These are phyloP conservation scores for Tricholoma saponaceum DNA, from an alignment of 768 basidiomycete genomes.

Conservation along the genomic window DNA sequence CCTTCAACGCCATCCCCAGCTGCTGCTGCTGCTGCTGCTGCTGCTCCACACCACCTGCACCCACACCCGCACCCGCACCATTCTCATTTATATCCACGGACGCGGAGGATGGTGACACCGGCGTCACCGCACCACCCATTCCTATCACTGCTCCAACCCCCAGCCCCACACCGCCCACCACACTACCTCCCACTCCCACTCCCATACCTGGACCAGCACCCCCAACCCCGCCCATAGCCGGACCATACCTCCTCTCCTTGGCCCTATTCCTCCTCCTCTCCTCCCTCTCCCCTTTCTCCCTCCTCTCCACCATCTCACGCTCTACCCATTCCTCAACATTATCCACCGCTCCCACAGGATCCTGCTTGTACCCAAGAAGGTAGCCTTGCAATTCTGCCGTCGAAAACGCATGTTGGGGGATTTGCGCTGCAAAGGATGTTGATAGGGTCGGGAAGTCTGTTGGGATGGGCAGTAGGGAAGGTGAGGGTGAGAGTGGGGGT, in stretches of 20 bases:
- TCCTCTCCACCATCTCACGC: constrained; percentile 27
- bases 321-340: constrained; percentile 41
- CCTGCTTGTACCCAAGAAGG: constrained; percentile 41
- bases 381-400: constrained; percentile 62
- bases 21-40: too few species aligned
- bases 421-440: constrained; percentile 32
- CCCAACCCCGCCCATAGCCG: too few species aligned
- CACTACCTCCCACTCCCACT: not conserved
- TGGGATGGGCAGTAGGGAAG: not conserved
- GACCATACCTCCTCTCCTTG: constrained; percentile 21
- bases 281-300: constrained; percentile 30
- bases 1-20: not conserved
- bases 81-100: constrained; percentile 7
- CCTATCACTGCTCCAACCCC: constrained; percentile 1
- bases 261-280: constrained; percentile 24
- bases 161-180: too few species aligned
- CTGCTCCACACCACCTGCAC: too few species aligned
- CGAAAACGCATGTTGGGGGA: constrained; percentile 49
- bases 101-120: constrained; percentile 13
- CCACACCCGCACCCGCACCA: not conserved
- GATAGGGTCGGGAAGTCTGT: constrained; percentile 9
- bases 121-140: not conserved
- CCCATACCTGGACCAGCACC: constrained; percentile 18
- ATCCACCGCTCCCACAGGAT: constrained; percentile 30
- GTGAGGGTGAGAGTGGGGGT: constrained; percentile 1